Conservation (phyloP, 768 basidiomycete genomes). For the Lepiota venenata region DNA sequence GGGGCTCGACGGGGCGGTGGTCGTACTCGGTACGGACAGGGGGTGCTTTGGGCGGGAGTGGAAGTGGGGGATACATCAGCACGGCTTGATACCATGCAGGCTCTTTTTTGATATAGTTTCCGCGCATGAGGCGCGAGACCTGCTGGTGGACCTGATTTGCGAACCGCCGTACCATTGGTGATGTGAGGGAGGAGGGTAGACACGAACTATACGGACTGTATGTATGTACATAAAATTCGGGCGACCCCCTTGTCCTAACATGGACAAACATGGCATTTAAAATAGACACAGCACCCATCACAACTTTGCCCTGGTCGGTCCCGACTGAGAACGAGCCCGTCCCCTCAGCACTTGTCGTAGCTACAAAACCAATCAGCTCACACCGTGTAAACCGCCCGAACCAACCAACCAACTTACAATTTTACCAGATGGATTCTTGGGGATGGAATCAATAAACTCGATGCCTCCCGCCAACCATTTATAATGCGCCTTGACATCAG, state of each 20-base stretch:
- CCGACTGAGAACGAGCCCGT: slow-evolving; percentile 31
- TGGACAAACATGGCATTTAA: slow-evolving; percentile 13
- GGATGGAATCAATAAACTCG: slow-evolving; percentile 57
- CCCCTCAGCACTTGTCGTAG: slow-evolving; percentile 53
- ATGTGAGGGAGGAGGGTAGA: neutral
- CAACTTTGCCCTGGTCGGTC: slow-evolving; percentile 13
- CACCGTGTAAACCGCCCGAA: neutral
- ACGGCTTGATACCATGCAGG: slow-evolving; percentile 87
- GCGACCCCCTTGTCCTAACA: slow-evolving; percentile 17
- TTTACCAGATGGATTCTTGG: slow-evolving; percentile 74
- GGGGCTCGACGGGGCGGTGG: slow-evolving; percentile 23
- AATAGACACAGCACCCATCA: slow-evolving; percentile 3
- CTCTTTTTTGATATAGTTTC: slow-evolving; percentile 54
- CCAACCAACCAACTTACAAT: slow-evolving; percentile 33
- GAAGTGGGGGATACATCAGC: slow-evolving; percentile 82
- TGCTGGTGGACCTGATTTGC: slow-evolving; percentile 89
- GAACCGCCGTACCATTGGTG: slow-evolving; percentile 69
- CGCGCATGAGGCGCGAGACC: slow-evolving; percentile 75
- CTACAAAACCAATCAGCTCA: slow-evolving; percentile 18
- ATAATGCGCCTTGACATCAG: slow-evolving; percentile 55
- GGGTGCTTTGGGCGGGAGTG: slow-evolving; percentile 74
- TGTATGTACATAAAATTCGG: slow-evolving; percentile 23
- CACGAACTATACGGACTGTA: slow-evolving; percentile 7
- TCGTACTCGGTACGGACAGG: slow-evolving; percentile 57
- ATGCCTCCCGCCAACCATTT: slow-evolving; percentile 62